phyloP scores from a whole-genome alignment of 345 rosid species.

The Arabidopsis arenosa region DNA sequence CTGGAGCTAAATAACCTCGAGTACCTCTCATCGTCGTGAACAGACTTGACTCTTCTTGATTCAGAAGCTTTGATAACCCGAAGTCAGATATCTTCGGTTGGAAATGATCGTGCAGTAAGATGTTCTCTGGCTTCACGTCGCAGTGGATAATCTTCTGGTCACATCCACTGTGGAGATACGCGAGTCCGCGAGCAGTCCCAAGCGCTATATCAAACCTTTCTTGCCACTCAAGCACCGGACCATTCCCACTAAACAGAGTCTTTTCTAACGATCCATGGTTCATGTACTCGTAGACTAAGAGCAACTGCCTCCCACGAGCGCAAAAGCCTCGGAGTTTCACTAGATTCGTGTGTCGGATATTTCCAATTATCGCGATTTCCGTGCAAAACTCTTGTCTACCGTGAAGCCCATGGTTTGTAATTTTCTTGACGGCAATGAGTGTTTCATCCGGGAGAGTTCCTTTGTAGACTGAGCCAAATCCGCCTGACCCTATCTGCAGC shows the following conservation, averaged over 20 bases:
- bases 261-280: conserved; percentile 69
- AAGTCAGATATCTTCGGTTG: conserved; percentile 76
- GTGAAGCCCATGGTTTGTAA: conserved; percentile 60
- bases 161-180: conserved; percentile 75
- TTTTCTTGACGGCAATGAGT: conserved; percentile 71
- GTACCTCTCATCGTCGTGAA: conserved; percentile 89
- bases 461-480: conserved; percentile 75
- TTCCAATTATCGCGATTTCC: conserved; percentile 76
- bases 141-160: conserved; percentile 76
- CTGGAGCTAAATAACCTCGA: conserved; percentile 87
- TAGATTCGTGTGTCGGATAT: conserved; percentile 73
- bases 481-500: conserved; percentile 71
- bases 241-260: conserved; percentile 49
- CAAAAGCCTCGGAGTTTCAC: conserved; percentile 85
- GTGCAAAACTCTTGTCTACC: conserved; percentile 83
- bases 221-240: conserved; percentile 74
- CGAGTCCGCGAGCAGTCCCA: conserved; percentile 80
- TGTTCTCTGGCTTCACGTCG: conserved; percentile 79
- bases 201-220: conserved; percentile 74
- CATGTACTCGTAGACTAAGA: conserved; percentile 82
- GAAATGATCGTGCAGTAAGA: conserved; percentile 68
- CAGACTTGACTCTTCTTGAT: conserved; percentile 65
- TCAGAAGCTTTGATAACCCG: conserved; percentile 73
- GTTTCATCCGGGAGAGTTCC: conserved; percentile 61
- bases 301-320: conserved; percentile 62